phyloP scores from a whole-genome alignment of 768 basidiomycete species.

The Calocera cornea region DNA sequence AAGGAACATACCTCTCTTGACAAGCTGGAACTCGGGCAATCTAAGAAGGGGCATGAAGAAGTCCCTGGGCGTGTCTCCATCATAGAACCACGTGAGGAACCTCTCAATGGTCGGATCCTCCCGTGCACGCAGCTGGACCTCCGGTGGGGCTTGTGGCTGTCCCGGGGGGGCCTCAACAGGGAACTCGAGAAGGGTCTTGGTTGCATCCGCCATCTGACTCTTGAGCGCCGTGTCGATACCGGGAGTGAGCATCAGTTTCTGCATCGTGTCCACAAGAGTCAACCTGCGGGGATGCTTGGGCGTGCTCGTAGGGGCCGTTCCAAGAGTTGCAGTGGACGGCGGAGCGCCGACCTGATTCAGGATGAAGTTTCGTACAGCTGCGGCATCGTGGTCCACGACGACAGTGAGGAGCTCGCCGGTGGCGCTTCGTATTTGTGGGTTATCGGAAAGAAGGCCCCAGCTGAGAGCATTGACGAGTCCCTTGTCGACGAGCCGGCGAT shows the following conservation, averaged over 20 bases:
- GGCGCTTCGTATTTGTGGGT: conserved; percentile 54
- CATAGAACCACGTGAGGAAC: conserved; percentile 91
- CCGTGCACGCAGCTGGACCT: conserved; percentile 39
- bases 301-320: background rate
- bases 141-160: conserved; percentile 10
- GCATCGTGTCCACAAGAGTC: conserved; percentile 62
- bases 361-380: conserved; percentile 71
- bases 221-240: conserved; percentile 78
- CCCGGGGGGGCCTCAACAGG: conserved; percentile 24
- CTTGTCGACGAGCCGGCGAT: conserved; percentile 73
- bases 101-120: conserved; percentile 78
- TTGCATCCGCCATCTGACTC: conserved; percentile 76
- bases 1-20: conserved; percentile 28
- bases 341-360: conserved; percentile 50
- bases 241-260: conserved; percentile 51
- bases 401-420: conserved; percentile 75
- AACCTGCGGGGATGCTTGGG: background rate
- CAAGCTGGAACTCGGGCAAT: conserved; percentile 52
- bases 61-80: conserved; percentile 50
- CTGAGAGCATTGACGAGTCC: conserved; percentile 85
- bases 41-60: conserved; percentile 70
- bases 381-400: conserved; percentile 80
- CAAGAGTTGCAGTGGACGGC: background rate
- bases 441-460: conserved; percentile 61
- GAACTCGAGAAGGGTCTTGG: conserved; percentile 71